Conservation (phyloP, 495 filamentous ascomycete genomes). For the Wilcoxina mikolae region DNA sequence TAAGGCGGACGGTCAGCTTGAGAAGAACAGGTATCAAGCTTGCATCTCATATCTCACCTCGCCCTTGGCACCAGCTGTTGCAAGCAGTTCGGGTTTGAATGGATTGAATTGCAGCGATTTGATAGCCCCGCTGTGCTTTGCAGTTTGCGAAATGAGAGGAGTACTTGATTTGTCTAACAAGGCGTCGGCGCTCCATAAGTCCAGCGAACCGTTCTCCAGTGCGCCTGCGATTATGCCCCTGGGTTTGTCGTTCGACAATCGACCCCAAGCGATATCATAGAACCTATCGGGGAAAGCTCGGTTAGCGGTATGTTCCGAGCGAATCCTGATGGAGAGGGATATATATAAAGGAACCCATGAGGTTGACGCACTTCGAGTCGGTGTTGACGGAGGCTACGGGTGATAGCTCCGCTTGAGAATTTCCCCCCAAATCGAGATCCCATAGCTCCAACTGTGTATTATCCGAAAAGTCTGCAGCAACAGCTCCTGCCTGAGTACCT, state of each 20-base stretch:
- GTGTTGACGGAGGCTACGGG: slow-evolving; percentile 68
- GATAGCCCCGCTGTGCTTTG: slow-evolving; percentile 83
- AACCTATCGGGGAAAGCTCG: slow-evolving; percentile 44
- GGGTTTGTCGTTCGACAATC: slow-evolving; percentile 56
- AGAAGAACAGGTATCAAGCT: neutral
- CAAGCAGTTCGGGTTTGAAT: slow-evolving; percentile 76
- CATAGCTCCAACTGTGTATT: slow-evolving; percentile 93
- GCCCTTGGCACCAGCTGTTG: slow-evolving; percentile 83
- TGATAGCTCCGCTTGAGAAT: slow-evolving; percentile 63
- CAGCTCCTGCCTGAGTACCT: slow-evolving; percentile 87
- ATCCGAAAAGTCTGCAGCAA: slow-evolving; percentile 93
- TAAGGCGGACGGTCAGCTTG: slow-evolving; percentile 47
- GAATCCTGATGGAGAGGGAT: neutral
- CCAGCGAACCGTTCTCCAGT: slow-evolving; percentile 88
- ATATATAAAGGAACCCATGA: neutral
- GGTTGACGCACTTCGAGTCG: slow-evolving; percentile 61
- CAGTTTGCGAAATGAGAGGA: slow-evolving; percentile 70
- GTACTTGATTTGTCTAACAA: slow-evolving; percentile 38
- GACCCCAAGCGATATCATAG: slow-evolving; percentile 90
- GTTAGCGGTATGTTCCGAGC: neutral
- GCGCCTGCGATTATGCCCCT: slow-evolving; percentile 85
- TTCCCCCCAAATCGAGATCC: slow-evolving; percentile 68
- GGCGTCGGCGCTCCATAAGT: slow-evolving; percentile 76
- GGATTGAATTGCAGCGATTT: slow-evolving; percentile 97
- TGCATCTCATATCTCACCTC: slow-evolving; percentile 38